Evolutionary conservation across 352 stramenopile species (phyloP).

Genomic region (Phytophthora citrophthora): DNA sequence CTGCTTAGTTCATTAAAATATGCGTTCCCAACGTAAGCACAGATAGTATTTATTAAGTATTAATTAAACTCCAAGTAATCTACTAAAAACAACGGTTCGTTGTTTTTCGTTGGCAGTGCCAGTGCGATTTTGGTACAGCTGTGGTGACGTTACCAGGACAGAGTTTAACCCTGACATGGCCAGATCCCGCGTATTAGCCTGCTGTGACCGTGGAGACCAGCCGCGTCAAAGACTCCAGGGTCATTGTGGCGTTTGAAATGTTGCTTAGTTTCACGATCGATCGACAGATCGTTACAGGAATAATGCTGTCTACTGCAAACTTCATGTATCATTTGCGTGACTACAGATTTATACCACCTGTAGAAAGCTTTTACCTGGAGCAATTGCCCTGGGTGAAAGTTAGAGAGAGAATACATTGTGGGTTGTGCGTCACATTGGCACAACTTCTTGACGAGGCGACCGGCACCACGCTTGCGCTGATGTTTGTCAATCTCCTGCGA

Average conservation of each 20-base stretch:
- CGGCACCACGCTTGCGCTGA: neutral
- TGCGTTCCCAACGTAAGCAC: too few species aligned
- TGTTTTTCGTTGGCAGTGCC: too few species aligned
- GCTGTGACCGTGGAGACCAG: slow-evolving; percentile 7
- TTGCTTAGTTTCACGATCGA: too few species aligned
- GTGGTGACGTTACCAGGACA: neutral
- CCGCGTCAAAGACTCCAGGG: neutral
- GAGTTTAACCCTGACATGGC: neutral
- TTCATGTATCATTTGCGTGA: too few species aligned
- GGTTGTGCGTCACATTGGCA: neutral
- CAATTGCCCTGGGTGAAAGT: neutral
- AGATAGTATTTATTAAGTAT: too few species aligned
- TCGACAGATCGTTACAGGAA: too few species aligned
- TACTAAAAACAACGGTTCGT: too few species aligned
- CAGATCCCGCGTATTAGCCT: neutral
- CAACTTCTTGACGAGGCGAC: neutral
- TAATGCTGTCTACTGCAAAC: too few species aligned
- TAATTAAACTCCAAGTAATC: too few species aligned
- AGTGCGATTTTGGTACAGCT: neutral
- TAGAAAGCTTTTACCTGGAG: neutral
- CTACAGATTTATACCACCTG: too few species aligned
- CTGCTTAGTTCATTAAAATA: too few species aligned
- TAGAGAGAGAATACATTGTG: neutral
- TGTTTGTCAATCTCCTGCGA: slow-evolving; percentile 5
- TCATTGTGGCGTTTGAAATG: too few species aligned